Percentiles rank a stretch among this genome's conserved stretches.
Conservation (phyloP, 148 eudicot genomes). For the Mesembryanthemum crystallinum region DNA sequence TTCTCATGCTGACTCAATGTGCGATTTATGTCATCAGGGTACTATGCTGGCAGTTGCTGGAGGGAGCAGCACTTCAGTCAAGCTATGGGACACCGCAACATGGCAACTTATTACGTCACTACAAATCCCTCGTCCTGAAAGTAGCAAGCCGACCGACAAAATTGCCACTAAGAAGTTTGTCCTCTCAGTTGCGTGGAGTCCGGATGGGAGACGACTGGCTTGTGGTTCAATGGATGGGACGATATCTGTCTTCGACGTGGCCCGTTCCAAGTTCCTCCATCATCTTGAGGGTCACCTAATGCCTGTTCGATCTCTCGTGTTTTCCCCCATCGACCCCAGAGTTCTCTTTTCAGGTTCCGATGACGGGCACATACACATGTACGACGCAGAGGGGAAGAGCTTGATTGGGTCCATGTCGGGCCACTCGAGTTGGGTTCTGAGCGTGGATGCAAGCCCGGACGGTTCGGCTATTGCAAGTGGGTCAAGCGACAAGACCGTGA, state of each 20-base stretch:
- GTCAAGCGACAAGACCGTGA: conserved; percentile 84
- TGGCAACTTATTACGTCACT: conserved; percentile 73
- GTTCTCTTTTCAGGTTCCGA: conserved; percentile 83
- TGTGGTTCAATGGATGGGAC: conserved; percentile 98
- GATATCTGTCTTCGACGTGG: conserved; percentile 76
- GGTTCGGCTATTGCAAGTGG: conserved; percentile 85
- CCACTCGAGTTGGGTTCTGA: conserved; percentile 84
- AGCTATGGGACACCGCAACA: conserved; percentile 88
- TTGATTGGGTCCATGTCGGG: conserved; percentile 80
- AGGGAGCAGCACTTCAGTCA: conserved; percentile 88
- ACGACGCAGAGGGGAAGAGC: conserved; percentile 80
- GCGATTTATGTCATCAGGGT: conserved; percentile 47
- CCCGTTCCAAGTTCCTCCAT: conserved; percentile 72
- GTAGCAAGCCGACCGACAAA: conserved; percentile 63
- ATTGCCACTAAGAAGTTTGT: conserved; percentile 74
- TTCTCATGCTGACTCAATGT: not conserved
- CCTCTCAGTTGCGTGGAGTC: conserved; percentile 91
- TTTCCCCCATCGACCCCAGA: conserved; percentile 60
- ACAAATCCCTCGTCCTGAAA: conserved; percentile 76
- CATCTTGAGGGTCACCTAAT: conserved; percentile 88
- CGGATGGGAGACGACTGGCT: conserved; percentile 70
- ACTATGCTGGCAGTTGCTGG: conserved; percentile 91
- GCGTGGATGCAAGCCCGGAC: conserved; percentile 83
- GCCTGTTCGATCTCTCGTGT: conserved; percentile 83
- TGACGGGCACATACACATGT: conserved; percentile 76